These are phyloP conservation scores for Phialophora chinensis DNA, from an alignment of 2,329 filamentous ascomycete species.

Conservation along the genomic window DNA sequence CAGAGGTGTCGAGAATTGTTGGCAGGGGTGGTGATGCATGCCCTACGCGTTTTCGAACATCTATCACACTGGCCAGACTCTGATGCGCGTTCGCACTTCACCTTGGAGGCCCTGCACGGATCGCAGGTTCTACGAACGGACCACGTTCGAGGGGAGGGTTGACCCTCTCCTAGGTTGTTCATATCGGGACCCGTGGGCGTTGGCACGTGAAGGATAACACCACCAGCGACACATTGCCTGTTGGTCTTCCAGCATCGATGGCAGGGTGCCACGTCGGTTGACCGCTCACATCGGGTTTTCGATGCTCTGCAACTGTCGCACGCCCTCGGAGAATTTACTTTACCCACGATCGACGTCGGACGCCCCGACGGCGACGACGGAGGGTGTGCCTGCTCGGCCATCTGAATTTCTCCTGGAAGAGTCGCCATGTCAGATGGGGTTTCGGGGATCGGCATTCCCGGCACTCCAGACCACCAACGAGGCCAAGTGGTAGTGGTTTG, in stretches of 20 bases:
- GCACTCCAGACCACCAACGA: background rate
- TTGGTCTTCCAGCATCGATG: constrained; percentile 9
- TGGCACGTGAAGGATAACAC: background rate
- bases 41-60: constrained; percentile 6
- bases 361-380: background rate
- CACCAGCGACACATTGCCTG: background rate
- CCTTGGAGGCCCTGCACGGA: constrained; percentile 5
- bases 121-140: constrained; percentile 5
- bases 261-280: background rate
- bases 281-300: constrained; percentile 5
- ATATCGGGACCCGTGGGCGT: background rate
- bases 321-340: background rate
- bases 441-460: background rate
- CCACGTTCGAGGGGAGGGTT: background rate
- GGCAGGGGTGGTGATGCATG: background rate
- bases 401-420: background rate
- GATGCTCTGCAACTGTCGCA: background rate
- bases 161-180: background rate
- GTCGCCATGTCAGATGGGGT: background rate
- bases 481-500: background rate
- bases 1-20: constrained; percentile 4
- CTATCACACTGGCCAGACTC: constrained; percentile 6
- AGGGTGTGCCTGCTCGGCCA: background rate
- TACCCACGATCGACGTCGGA: background rate
- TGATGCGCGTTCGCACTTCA: constrained; percentile 11